phyloP scores from a whole-genome alignment of 129 eudicot genomes.

The Arctium minus region DNA sequence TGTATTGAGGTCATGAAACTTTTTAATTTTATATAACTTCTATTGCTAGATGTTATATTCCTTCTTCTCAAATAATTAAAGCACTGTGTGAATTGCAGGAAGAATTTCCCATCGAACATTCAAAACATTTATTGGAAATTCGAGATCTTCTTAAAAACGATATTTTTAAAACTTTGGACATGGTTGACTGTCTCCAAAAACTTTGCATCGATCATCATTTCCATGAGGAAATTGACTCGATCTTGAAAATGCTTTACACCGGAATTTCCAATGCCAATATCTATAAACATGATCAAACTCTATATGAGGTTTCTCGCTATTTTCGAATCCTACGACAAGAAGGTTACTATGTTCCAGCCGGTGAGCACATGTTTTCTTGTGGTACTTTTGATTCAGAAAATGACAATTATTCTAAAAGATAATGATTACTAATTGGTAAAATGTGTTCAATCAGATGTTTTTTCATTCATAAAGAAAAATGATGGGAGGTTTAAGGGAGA shows the following conservation, averaged over 20 bases:
- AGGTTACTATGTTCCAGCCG: constrained; percentile 46
- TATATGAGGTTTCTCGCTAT: constrained; percentile 32
- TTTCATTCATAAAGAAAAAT: constrained; percentile 33
- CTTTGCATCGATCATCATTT: constrained; percentile 42
- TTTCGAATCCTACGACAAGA: constrained; percentile 63
- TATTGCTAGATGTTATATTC: not conserved
- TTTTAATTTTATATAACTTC: not conserved
- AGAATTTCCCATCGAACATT: not conserved
- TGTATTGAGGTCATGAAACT: not conserved
- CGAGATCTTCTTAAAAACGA: constrained; percentile 17
- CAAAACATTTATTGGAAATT: constrained; percentile 7
- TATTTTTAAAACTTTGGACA: constrained; percentile 2
- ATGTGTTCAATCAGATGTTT: constrained; percentile 33
- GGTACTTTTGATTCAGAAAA: not conserved
- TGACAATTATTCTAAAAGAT: not conserved
- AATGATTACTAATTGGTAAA: not conserved
- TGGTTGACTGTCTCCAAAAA: constrained; percentile 44
- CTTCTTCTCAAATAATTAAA: not conserved
- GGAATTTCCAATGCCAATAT: not conserved
- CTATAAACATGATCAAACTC: constrained; percentile 7
- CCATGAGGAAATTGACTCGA: constrained; percentile 32
- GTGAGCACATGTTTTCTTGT: constrained; percentile 12
- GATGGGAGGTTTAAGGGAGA: constrained; percentile 29
- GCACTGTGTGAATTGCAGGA: constrained; percentile 18
- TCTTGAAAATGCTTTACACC: constrained; percentile 18